These are phyloP conservation scores for Licmophora abbreviata DNA, from an alignment of 108 stramenopile species.

Conservation along the genomic window DNA sequence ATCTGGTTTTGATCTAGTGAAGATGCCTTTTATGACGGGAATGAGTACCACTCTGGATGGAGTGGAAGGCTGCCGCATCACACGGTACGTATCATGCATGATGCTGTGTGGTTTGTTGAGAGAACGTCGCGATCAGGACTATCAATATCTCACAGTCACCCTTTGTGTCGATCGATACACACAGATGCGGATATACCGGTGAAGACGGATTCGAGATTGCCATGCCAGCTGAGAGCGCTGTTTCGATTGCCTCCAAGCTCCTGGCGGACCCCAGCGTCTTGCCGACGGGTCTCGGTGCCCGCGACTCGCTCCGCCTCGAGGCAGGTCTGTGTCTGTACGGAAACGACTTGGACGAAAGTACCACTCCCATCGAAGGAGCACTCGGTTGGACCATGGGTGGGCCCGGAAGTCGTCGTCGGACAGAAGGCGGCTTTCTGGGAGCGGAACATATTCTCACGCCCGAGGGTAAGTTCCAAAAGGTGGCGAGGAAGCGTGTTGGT, in stretches of 20 bases:
- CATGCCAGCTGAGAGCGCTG: constrained; percentile 72
- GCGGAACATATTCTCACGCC: constrained; percentile 84
- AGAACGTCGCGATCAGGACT: background rate
- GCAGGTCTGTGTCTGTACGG: constrained; percentile 99
- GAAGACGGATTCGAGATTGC: constrained; percentile 99
- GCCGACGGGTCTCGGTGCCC: constrained; percentile 94
- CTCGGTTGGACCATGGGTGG: constrained; percentile 95
- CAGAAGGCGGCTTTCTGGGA: constrained; percentile 92
- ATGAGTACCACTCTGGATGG: constrained; percentile 79
- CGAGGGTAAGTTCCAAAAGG: constrained; percentile 89
- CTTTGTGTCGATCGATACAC: background rate
- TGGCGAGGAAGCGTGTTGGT: constrained; percentile 88
- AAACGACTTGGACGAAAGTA: constrained; percentile 92
- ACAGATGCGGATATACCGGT: constrained; percentile 98
- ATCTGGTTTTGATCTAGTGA: constrained; percentile 62
- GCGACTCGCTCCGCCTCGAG: constrained; percentile 97
- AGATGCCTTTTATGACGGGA: constrained; percentile 96
- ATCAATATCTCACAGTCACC: background rate
- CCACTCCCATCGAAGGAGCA: constrained; percentile 87
- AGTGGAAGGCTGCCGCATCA: constrained; percentile 87
- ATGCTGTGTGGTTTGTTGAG: background rate
- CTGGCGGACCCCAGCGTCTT: constrained; percentile 72
- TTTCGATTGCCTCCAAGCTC: constrained; percentile 69
- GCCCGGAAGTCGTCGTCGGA: constrained; percentile 79
- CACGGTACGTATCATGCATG: constrained; percentile 38